Percentiles rank a stretch among this genome's conserved stretches.
These are phyloP conservation scores for Yamadazyma pseudoaaseri DNA, from an alignment of 1,139 yeast genomes.

Conservation along the genomic window DNA sequence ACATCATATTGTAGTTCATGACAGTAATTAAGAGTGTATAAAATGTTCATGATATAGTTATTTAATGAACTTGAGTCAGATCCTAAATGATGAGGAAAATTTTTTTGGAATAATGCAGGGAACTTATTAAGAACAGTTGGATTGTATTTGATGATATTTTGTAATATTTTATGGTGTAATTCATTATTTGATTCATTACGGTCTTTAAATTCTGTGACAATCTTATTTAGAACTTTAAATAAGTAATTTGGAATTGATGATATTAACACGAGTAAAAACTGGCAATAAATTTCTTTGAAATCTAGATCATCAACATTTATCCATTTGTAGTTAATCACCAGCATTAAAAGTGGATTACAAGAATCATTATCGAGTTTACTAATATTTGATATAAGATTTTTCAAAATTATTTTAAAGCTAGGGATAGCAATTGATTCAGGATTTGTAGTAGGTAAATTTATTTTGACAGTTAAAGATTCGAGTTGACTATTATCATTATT, in stretches of 20 bases:
- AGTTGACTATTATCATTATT: constrained; percentile 40
- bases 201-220: constrained; percentile 57
- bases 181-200: constrained; percentile 12
- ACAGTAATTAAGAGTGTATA: constrained; percentile 63
- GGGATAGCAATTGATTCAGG: constrained; percentile 34
- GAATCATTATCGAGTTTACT: constrained; percentile 38
- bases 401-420: constrained; percentile 37
- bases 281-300: constrained; percentile 54
- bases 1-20: constrained; percentile 69
- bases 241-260: constrained; percentile 90
- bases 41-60: constrained; percentile 65
- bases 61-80: constrained; percentile 53
- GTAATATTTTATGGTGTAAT: constrained; percentile 67
- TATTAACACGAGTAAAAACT: constrained; percentile 74
- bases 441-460: constrained; percentile 30
- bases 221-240: constrained; percentile 69
- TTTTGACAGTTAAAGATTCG: constrained; percentile 37
- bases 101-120: constrained; percentile 54
- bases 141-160: constrained; percentile 62
- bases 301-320: constrained; percentile 29
- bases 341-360: constrained; percentile 31
- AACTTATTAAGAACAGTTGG: constrained; percentile 79
- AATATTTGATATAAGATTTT: constrained; percentile 33
- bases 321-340: constrained; percentile 55
- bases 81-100: constrained; percentile 77